These are phyloP conservation scores for Camelina hispida DNA, from an alignment of 345 rosid genomes.

Conservation along the genomic window DNA sequence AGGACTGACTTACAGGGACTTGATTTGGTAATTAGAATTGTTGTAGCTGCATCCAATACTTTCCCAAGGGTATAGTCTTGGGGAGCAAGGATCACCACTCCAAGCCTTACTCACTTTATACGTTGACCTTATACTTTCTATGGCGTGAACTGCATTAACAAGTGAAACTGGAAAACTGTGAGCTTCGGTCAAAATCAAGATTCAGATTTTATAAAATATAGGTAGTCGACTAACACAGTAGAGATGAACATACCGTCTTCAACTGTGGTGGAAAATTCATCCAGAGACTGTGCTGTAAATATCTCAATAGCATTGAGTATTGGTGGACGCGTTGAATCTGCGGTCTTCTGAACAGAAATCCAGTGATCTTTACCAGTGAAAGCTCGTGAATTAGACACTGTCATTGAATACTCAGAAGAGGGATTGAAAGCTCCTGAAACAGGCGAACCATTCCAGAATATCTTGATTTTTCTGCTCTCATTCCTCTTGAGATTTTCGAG, in stretches of 20 bases:
- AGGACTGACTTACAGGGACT: constrained; percentile 50
- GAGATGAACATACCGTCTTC: constrained; percentile 44
- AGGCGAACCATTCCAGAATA: constrained; percentile 50
- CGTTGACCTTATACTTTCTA: constrained; percentile 43
- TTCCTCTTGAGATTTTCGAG: constrained; percentile 40
- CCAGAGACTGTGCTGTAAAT: constrained; percentile 31
- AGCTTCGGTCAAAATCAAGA: constrained; percentile 12
- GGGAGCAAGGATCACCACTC: constrained; percentile 70
- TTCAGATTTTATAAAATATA: constrained; percentile 2
- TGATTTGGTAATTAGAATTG: constrained; percentile 41
- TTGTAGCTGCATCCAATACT: constrained; percentile 53
- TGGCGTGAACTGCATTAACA: constrained; percentile 45
- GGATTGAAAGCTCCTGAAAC: constrained; percentile 45
- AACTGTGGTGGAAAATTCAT: constrained; percentile 24
- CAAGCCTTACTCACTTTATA: constrained; percentile 51
- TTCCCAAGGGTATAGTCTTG: constrained; percentile 54
- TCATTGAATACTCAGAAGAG: constrained; percentile 41
- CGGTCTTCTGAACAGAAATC: constrained; percentile 48
- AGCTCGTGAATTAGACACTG: constrained; percentile 47
- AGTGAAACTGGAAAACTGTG: neutral
- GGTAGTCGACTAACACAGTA: neutral
- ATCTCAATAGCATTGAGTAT: constrained; percentile 54
- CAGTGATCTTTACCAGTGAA: constrained; percentile 51
- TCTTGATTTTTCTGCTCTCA: constrained; percentile 50
- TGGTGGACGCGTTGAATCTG: constrained; percentile 49